Evolutionary conservation across 2,329 filamentous ascomycete genomes (phyloP).

Genomic region (Bipolaris sorokiniana): DNA sequence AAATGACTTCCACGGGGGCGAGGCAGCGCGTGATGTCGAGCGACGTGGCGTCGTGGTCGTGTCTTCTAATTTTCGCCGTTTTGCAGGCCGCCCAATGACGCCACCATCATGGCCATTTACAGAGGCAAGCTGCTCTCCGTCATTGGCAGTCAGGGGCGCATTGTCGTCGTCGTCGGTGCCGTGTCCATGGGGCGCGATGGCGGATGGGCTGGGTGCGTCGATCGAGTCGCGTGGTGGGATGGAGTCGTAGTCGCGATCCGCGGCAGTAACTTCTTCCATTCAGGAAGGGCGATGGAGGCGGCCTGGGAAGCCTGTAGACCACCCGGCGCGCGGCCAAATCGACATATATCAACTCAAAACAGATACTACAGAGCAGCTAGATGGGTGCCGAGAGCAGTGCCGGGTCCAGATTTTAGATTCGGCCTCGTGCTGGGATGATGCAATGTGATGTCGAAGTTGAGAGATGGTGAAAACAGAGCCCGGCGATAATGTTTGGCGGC

Average conservation of each 20-base stretch:
- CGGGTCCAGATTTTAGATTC: slow-evolving; percentile 41
- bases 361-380: slow-evolving; percentile 30
- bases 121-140: slow-evolving; percentile 27
- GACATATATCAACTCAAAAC: slow-evolving; percentile 36
- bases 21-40: slow-evolving; percentile 60
- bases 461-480: slow-evolving; percentile 23
- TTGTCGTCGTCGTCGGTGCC: slow-evolving; percentile 20
- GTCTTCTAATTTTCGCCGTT: slow-evolving; percentile 66
- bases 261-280: slow-evolving; percentile 43
- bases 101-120: slow-evolving; percentile 31
- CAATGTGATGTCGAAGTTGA: slow-evolving; percentile 38
- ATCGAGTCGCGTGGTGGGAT: slow-evolving; percentile 32
- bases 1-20: slow-evolving; percentile 92
- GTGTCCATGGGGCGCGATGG: slow-evolving; percentile 25
- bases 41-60: slow-evolving; percentile 42
- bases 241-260: slow-evolving; percentile 40
- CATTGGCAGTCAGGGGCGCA: slow-evolving; percentile 37
- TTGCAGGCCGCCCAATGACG: slow-evolving; percentile 52
- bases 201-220: slow-evolving; percentile 27
- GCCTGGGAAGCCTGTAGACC: slow-evolving; percentile 41
- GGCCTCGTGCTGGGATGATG: slow-evolving; percentile 35
- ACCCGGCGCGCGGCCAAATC: slow-evolving; percentile 40
- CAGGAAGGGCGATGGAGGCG: slow-evolving; percentile 34
- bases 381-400: slow-evolving; percentile 27
- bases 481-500: slow-evolving; percentile 17